A percentile compares a stretch with the other conserved stretches of the same genome.
Conservation (phyloP, 768 basidiomycete species). For the Leccinum uliginosum region DNA sequence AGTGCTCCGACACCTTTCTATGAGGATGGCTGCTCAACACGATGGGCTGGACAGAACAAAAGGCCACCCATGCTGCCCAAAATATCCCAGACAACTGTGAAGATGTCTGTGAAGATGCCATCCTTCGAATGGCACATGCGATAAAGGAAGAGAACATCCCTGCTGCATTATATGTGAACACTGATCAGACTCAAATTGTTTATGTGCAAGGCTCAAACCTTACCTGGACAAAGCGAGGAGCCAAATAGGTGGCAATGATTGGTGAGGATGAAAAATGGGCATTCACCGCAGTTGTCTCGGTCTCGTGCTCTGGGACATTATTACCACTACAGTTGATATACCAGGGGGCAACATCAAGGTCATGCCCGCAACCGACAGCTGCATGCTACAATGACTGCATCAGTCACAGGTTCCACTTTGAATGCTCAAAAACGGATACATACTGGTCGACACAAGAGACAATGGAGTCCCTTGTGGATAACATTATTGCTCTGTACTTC, state of each 20-base stretch:
- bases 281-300: background rate
- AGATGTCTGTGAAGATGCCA: too few relatives aligned
- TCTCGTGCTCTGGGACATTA: background rate
- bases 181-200: background rate
- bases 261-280: background rate
- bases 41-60: too few relatives aligned
- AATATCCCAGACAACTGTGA: too few relatives aligned
- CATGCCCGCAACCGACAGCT: background rate
- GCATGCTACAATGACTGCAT: background rate
- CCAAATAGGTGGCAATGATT: background rate
- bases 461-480: background rate
- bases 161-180: too few relatives aligned
- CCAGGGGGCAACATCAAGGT: background rate
- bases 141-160: too few relatives aligned
- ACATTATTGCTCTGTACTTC: background rate
- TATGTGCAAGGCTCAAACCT: background rate
- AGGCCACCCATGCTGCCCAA: too few relatives aligned
- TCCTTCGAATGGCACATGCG: too few relatives aligned
- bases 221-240: background rate
- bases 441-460: background rate
- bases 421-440: background rate
- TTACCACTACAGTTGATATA: background rate
- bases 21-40: too few relatives aligned
- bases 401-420: background rate
- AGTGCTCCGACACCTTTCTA: too few relatives aligned